These are phyloP conservation scores for Xanthoconium separans DNA, from an alignment of 1,284 basidiomycete genomes.

Conservation along the genomic window DNA sequence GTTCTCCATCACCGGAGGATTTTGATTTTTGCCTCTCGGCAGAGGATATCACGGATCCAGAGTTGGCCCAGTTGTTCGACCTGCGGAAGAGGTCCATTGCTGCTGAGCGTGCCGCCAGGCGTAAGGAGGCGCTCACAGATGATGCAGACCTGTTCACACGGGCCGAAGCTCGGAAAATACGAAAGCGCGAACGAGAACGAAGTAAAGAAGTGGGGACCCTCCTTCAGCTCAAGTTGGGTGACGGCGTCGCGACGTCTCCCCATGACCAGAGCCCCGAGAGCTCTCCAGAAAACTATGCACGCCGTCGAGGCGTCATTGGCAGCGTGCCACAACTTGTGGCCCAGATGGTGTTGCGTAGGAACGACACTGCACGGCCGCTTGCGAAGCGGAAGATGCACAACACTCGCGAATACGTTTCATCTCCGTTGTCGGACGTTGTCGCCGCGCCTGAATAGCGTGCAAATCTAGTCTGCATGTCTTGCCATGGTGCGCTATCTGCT, in stretches of 20 bases:
- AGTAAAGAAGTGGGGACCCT: slow-evolving; percentile 51
- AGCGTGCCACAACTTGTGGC: slow-evolving; percentile 53
- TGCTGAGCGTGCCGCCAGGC: slow-evolving; percentile 41
- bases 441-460: slow-evolving; percentile 10
- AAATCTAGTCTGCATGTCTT: neutral
- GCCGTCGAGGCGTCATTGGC: slow-evolving; percentile 30
- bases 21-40: slow-evolving; percentile 38
- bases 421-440: slow-evolving; percentile 26
- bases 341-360: slow-evolving; percentile 53
- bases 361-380: slow-evolving; percentile 39
- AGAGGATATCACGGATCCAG: slow-evolving; percentile 40
- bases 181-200: slow-evolving; percentile 52
- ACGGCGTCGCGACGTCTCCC: slow-evolving; percentile 20
- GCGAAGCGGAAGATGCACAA: slow-evolving; percentile 31
- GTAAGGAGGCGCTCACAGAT: slow-evolving; percentile 35
- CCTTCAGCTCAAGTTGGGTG: slow-evolving; percentile 46
- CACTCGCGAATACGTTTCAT: slow-evolving; percentile 23
- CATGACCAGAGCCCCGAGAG: slow-evolving; percentile 25
- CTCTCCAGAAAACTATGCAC: slow-evolving; percentile 18
- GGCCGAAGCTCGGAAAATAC: slow-evolving; percentile 42
- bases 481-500: slow-evolving; percentile 17
- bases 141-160: slow-evolving; percentile 41
- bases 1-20: slow-evolving; percentile 48
- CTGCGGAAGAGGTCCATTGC: slow-evolving; percentile 40
- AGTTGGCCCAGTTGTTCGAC: slow-evolving; percentile 38